phyloP scores from a whole-genome alignment of 805 yeast species.

The Ogataea methanolica region DNA sequence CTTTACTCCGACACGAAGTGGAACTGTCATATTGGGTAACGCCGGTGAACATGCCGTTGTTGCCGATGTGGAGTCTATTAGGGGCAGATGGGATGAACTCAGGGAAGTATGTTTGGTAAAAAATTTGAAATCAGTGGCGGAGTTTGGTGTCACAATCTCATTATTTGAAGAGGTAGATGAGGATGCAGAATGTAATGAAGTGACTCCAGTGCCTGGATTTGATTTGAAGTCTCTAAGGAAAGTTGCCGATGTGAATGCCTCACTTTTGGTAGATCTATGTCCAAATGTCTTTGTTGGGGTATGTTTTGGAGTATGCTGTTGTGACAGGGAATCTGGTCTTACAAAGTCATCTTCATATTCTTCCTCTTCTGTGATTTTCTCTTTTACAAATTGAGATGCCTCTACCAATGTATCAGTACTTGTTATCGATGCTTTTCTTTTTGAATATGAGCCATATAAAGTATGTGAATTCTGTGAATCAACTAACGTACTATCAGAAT shows the following conservation, averaged over 20 bases:
- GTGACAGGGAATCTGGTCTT: background rate
- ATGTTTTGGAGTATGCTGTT: constrained; percentile 6
- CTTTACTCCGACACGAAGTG: constrained; percentile 8
- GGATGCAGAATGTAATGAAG: background rate
- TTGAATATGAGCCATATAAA: background rate
- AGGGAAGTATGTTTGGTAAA: constrained; percentile 2
- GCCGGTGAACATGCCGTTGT: background rate
- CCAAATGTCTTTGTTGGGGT: constrained; percentile 7
- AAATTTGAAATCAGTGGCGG: constrained; percentile 3
- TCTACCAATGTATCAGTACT: constrained; percentile 21
- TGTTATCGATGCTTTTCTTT: constrained; percentile 13
- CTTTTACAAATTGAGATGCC: constrained; percentile 10
- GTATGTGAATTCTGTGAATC: constrained; percentile 5
- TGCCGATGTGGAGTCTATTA: background rate
- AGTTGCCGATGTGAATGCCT: constrained; percentile 3
- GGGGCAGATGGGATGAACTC: background rate
- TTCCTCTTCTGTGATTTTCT: constrained; percentile 17
- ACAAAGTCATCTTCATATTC: constrained; percentile 8
- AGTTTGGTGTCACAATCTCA: background rate
- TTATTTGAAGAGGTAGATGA: background rate
- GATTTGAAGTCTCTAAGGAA: background rate
- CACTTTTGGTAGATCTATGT: constrained; percentile 20
- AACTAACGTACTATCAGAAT: constrained; percentile 18
- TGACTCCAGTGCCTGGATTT: background rate
- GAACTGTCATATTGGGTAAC: background rate